These are phyloP conservation scores for Linum tenue DNA, from an alignment of 345 rosid genomes.

Conservation along the genomic window DNA sequence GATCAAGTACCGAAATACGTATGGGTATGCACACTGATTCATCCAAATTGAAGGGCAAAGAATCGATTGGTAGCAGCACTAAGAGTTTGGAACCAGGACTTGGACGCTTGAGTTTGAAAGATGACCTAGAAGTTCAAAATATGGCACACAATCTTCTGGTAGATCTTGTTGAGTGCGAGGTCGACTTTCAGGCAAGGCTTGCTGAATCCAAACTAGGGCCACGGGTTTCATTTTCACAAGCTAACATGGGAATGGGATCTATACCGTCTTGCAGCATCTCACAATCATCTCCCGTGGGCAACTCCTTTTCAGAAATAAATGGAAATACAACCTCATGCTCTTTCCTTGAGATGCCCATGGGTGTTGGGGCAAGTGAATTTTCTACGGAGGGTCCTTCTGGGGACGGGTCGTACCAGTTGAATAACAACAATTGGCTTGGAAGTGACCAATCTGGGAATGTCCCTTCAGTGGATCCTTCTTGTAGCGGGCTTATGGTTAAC, in stretches of 20 bases:
- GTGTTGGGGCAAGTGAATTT: slow-evolving; percentile 32
- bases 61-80: slow-evolving; percentile 32
- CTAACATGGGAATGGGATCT: slow-evolving; percentile 36
- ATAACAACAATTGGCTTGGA: slow-evolving; percentile 55
- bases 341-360: slow-evolving; percentile 33
- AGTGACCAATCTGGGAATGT: slow-evolving; percentile 56
- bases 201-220: slow-evolving; percentile 41
- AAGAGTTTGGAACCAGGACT: slow-evolving; percentile 52
- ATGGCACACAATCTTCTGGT: slow-evolving; percentile 33
- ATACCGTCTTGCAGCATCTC: slow-evolving; percentile 25
- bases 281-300: slow-evolving; percentile 30
- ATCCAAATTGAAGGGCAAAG: slow-evolving; percentile 44
- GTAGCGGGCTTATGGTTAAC: slow-evolving; percentile 45
- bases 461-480: slow-evolving; percentile 47
- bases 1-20: slow-evolving; percentile 39
- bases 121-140: slow-evolving; percentile 28
- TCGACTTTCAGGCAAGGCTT: slow-evolving; percentile 39
- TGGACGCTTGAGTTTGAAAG: slow-evolving; percentile 42
- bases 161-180: slow-evolving; percentile 47
- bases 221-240: slow-evolving; percentile 31
- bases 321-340: slow-evolving; percentile 39
- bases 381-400: slow-evolving; percentile 86
- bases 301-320: slow-evolving; percentile 33
- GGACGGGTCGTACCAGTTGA: slow-evolving; percentile 48
- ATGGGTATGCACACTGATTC: slow-evolving; percentile 38